Evolutionary conservation across 2,329 filamentous ascomycete genomes (phyloP).

Genomic region (Blumeria hordei): DNA sequence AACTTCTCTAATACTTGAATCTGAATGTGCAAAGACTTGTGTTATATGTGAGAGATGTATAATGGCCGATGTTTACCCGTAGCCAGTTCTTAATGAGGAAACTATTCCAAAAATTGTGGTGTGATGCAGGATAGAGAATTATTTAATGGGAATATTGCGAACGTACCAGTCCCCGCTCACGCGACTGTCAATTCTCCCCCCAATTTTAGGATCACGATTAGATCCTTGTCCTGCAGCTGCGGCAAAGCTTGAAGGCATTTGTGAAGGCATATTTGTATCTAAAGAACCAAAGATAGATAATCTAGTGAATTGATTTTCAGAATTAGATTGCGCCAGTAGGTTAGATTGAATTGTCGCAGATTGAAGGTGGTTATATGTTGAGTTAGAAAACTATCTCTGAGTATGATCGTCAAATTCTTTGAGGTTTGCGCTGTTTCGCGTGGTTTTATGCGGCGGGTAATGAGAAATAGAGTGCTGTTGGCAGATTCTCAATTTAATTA

Average conservation of each 20-base stretch:
- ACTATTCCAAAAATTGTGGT: too few relatives aligned
- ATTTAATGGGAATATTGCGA: slow-evolving; percentile 2
- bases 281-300: neutral
- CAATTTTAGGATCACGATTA: slow-evolving; percentile 33
- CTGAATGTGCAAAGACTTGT: too few relatives aligned
- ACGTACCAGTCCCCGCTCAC: slow-evolving; percentile 51
- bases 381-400: neutral
- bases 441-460: neutral
- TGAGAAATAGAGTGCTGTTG: neutral
- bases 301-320: neutral
- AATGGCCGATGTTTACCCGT: too few relatives aligned
- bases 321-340: neutral
- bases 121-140: too few relatives aligned
- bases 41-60: too few relatives aligned
- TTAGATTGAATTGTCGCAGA: neutral
- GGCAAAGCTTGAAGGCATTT: slow-evolving; percentile 63
- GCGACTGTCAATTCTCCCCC: slow-evolving; percentile 30
- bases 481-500: neutral
- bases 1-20: too few relatives aligned
- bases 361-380: neutral
- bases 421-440: neutral
- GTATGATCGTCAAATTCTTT: neutral
- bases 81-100: too few relatives aligned
- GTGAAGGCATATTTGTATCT: slow-evolving; percentile 33
- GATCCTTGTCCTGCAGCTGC: slow-evolving; percentile 54